phyloP scores from a whole-genome alignment of 352 stramenopile species.

The Globisporangium echinulatum region DNA sequence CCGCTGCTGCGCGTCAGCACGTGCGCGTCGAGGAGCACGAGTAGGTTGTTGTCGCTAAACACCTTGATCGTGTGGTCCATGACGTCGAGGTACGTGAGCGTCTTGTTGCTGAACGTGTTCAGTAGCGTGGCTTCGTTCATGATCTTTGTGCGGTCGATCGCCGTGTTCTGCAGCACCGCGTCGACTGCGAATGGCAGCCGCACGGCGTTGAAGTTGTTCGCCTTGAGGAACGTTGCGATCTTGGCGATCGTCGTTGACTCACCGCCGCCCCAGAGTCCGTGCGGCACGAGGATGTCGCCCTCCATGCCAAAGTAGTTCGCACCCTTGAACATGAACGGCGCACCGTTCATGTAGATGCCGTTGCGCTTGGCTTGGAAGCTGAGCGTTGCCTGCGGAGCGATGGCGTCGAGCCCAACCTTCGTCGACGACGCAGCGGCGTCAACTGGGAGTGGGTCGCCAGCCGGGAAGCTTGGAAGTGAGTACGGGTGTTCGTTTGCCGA shows the following conservation, averaged over 20 bases:
- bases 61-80: slow-evolving; percentile 38
- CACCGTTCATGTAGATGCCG: slow-evolving; percentile 25
- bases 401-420: neutral
- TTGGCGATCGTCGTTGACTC: slow-evolving; percentile 7
- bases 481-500: neutral
- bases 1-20: slow-evolving; percentile 29
- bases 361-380: slow-evolving; percentile 6
- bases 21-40: slow-evolving; percentile 46
- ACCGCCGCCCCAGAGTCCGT: slow-evolving; percentile 39
- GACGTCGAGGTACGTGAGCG: slow-evolving; percentile 45
- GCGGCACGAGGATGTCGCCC: slow-evolving; percentile 45
- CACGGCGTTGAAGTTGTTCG: slow-evolving; percentile 10
- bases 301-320: slow-evolving; percentile 64
- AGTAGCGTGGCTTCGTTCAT: slow-evolving; percentile 31
- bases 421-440: neutral
- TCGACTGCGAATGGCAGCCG: slow-evolving; percentile 41
- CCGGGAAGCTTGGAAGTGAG: too few relatives aligned
- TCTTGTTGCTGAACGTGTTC: slow-evolving; percentile 18
- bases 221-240: slow-evolving; percentile 3
- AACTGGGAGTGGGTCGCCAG: too few relatives aligned
- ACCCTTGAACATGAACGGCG: slow-evolving; percentile 44
- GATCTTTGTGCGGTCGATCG: slow-evolving; percentile 33
- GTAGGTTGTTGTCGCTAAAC: slow-evolving; percentile 21
- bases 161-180: slow-evolving; percentile 29
- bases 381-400: neutral